A percentile compares a stretch with the other conserved stretches of the same genome.
Evolutionary conservation across 2,329 filamentous ascomycete genomes (phyloP).

Genomic region (Trichoderma atroviride): DNA sequence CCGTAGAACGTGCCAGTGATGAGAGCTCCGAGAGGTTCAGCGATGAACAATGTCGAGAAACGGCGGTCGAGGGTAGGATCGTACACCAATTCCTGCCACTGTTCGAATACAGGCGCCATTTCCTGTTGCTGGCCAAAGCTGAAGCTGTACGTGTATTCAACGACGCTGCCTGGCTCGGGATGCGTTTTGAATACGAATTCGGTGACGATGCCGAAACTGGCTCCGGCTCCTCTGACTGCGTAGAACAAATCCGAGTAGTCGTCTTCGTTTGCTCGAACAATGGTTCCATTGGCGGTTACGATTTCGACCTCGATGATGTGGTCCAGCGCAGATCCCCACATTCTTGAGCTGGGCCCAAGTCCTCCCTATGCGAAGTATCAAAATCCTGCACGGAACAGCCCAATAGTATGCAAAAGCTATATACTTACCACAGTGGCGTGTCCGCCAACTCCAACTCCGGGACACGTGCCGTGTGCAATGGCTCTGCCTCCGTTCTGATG

Average conservation of each 20-base stretch:
- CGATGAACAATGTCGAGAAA: conserved; percentile 60
- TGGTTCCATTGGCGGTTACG: conserved; percentile 58
- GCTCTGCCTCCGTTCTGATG: conserved; percentile 57
- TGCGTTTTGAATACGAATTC: conserved; percentile 60
- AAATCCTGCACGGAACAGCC: not conserved
- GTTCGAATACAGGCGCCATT: conserved; percentile 53
- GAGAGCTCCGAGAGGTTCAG: conserved; percentile 56
- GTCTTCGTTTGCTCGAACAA: conserved; percentile 50
- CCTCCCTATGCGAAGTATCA: conserved; percentile 49
- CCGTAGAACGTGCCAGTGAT: conserved; percentile 66
- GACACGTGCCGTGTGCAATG: conserved; percentile 62
- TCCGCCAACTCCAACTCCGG: conserved; percentile 60
- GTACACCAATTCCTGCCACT: conserved; percentile 61
- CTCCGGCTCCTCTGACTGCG: conserved; percentile 59
- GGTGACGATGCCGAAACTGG: conserved; percentile 60
- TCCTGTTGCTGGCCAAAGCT: conserved; percentile 51
- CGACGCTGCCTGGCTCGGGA: conserved; percentile 55
- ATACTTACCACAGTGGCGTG: conserved; percentile 57
- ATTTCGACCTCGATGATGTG: conserved; percentile 59
- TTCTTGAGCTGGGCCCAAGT: conserved; percentile 59
- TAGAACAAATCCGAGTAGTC: conserved; percentile 59
- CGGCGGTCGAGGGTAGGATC: conserved; percentile 60
- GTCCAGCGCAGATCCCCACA: conserved; percentile 61
- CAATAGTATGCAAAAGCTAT: not conserved
- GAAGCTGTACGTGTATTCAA: conserved; percentile 62